A percentile compares a stretch with the other conserved stretches of the same genome.
These are phyloP conservation scores for Diaporthe ampelina DNA, from an alignment of 2,329 filamentous ascomycete species.

Conservation along the genomic window DNA sequence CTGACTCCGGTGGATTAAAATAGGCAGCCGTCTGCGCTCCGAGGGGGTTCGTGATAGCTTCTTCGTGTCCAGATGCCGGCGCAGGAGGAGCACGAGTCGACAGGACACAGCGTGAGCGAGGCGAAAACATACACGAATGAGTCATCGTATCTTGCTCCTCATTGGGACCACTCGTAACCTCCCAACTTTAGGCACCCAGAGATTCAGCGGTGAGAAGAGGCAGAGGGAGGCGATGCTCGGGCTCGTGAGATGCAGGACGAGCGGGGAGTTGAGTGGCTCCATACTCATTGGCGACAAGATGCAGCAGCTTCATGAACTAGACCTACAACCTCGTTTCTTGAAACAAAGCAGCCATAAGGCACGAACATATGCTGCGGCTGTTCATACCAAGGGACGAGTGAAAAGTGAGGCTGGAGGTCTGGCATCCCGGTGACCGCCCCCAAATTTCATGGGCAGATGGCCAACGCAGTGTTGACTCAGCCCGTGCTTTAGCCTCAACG, in stretches of 20 bases:
- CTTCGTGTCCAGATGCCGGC: constrained; percentile 3
- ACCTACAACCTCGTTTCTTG: neutral
- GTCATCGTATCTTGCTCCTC: neutral
- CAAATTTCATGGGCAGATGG: neutral
- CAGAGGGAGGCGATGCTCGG: neutral
- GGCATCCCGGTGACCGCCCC: neutral
- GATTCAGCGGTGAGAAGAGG: neutral
- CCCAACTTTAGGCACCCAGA: neutral
- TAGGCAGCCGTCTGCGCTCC: constrained; percentile 17
- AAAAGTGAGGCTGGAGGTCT: neutral
- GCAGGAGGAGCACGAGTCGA: neutral
- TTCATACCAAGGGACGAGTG: neutral
- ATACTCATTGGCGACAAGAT: neutral
- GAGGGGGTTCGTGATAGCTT: constrained; percentile 23
- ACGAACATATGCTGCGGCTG: neutral
- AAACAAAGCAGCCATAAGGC: neutral
- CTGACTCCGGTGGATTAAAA: constrained; percentile 7
- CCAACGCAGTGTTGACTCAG: constrained; percentile 11
- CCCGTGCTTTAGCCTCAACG: constrained; percentile 4
- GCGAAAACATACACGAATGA: constrained; percentile 11
- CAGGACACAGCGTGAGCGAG: neutral
- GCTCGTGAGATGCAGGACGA: neutral
- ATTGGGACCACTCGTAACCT: neutral
- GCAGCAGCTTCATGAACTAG: neutral
- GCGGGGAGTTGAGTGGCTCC: neutral